Base-by-base conservation (phyloP, 768 basidiomycete species). In the Lactarius tabidus region DNA sequence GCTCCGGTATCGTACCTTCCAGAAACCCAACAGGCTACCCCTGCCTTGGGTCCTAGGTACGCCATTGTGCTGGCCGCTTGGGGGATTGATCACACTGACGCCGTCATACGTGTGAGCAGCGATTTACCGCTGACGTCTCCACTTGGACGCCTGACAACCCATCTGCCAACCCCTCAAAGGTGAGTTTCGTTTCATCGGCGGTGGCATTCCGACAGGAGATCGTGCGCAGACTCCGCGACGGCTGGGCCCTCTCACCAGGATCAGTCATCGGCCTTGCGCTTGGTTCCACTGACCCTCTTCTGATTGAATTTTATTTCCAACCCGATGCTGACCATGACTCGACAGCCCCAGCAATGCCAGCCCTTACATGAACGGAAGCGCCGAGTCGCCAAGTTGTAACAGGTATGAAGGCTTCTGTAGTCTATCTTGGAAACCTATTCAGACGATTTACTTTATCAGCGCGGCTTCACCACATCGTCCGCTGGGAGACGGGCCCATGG, bases 81-180 rank as follows among this genome's bases (percentile, higher is more conserved):
- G 20, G 23, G 7, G 15, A 14, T 10, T 20, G 38, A 2, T 12
- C 15, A 58, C 26, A n/a, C 23, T 41, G 20, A 62, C 45, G 5
- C 6, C 7, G 28, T 31, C 52, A 35, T 35, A 1, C 55, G 33
- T 38, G 10, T 33, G 31, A 43, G 9, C 58, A 64, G 63, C 65
- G 38, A 65, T 61, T 26, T 60, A 29, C 59, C 60, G n/a, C 26
- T 51, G 20, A 45, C 53, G 14, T 66, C 68, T 2, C 67, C 68
- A 9, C 59, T 69, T 39, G 60, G 59, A n/a, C 51, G 55, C 36
- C 57, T 38, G 45, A 60, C 59, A 14, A 67, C 75, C 0, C 75
- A 77, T 39, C 66, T 75, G 2, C 75, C 75, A 12, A 76, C 75
- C 2, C 75, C 75, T 3, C 73, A 75, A 65, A 76, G 75, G 75